phyloP scores from a whole-genome alignment of 2,329 filamentous ascomycete species.

The Trichoderma sp. region DNA sequence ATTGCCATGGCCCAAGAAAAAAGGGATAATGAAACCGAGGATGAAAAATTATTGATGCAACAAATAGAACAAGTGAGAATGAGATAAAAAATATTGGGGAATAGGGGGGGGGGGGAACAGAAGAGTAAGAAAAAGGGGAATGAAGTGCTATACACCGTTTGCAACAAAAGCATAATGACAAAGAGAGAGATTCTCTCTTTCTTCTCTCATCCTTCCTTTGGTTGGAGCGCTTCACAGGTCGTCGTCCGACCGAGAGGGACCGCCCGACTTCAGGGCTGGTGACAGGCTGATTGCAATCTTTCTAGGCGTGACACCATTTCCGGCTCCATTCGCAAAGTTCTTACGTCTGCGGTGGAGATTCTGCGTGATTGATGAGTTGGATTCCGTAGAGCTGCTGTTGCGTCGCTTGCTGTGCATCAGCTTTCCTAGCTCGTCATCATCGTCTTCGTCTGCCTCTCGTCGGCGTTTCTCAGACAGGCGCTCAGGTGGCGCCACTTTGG shows the following conservation, averaged over 20 bases:
- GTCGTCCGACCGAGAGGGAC: slow-evolving; percentile 43
- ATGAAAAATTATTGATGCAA: neutral
- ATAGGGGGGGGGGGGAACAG: neutral
- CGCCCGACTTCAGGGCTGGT: slow-evolving; percentile 46
- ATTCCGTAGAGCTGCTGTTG: slow-evolving; percentile 56
- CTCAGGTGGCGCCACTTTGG: slow-evolving; percentile 64
- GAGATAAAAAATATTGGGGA: neutral
- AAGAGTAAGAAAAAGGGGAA: neutral
- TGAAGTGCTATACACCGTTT: slow-evolving; percentile 26
- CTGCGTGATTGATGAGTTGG: slow-evolving; percentile 42
- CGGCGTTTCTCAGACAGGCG: slow-evolving; percentile 85
- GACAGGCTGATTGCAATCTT: slow-evolving; percentile 63
- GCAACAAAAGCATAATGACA: slow-evolving; percentile 16
- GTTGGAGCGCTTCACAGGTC: slow-evolving; percentile 36
- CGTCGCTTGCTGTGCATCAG: slow-evolving; percentile 67
- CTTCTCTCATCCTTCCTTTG: neutral
- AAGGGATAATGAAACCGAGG: neutral
- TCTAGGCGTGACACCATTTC: slow-evolving; percentile 43
- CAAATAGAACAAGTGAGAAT: neutral
- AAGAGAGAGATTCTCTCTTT: neutral
- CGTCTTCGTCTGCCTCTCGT: slow-evolving; percentile 77
- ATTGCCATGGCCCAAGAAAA: slow-evolving; percentile 7
- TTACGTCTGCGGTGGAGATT: slow-evolving; percentile 40
- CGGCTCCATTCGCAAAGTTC: slow-evolving; percentile 46
- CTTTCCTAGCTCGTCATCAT: slow-evolving; percentile 89